Base-by-base conservation (phyloP, 2,329 filamentous ascomycete species). In the Paramyrothecium sp. region DNA sequence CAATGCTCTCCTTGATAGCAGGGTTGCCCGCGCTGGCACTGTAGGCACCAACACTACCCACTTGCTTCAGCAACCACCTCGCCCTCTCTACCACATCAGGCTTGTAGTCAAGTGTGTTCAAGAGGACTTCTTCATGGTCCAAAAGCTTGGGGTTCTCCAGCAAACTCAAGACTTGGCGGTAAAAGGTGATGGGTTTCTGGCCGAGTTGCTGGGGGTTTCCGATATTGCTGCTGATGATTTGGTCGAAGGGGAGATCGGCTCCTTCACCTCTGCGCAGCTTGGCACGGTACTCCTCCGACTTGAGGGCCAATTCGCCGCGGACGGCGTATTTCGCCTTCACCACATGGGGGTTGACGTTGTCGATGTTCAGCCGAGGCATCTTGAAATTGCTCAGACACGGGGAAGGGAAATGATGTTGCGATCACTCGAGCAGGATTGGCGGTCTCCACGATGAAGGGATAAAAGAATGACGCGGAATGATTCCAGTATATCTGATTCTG, bases 111-210 rank as follows among this genome's bases (percentile, higher is more conserved):
- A 97, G 83, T 34, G 80, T 74, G 56, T 87, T 84, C 68, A 87
- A 77, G 61, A 97, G 78, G 26, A 89, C 87, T 63, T 93, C 85
- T 71, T 91, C 86, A 66, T 95, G 87, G 69, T 96, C 84, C 60
- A 98, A 81, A 50, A 98, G 80, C 57, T 80, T 73, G 0, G 94
- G 93, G 79, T 97, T 92, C 80, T 98, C 94, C 58, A 97, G 76
- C 60, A 97, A 75, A 76, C 91, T 96, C 67, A 94, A 84, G 21
- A 97, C 93, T 78, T 97, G 93, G 66, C 94, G 88, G 85, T 97
- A 96, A 82, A 97, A 98, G 64, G 94, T 97, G 69, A 98, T 93
- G 68, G 94, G 94, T 82, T 97, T 95, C 82, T 98, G 94, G 78
- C 96, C 94, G 60, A 98, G 86, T 78, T 97, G 93, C 77, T 98